Conservation (phyloP, 208 protist genomes). For the Trichomonas vaginalis region DNA sequence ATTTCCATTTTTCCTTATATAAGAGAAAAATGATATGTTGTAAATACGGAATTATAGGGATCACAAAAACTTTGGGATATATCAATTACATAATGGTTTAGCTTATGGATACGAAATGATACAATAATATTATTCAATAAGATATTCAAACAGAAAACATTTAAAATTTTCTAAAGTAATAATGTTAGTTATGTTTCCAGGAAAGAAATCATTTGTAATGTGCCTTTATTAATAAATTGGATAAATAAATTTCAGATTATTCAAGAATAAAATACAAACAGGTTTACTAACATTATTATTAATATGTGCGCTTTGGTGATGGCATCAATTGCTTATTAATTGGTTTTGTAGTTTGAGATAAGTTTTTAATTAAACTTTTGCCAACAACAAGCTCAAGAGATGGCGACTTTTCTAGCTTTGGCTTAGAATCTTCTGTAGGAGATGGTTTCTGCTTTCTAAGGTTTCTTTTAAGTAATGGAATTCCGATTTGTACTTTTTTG, state of each 20-base stretch:
- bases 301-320: background rate
- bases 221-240: background rate
- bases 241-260: background rate
- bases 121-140: too few relatives aligned
- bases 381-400: background rate
- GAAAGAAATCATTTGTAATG: too few relatives aligned
- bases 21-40: too few relatives aligned
- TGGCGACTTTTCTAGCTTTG: background rate
- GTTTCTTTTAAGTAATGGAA: background rate
- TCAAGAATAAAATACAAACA: background rate
- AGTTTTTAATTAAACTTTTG: background rate
- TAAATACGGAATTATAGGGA: too few relatives aligned
- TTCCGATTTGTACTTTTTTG: background rate
- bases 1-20: too few relatives aligned
- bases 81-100: too few relatives aligned
- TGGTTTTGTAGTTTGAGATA: background rate
- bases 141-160: too few relatives aligned
- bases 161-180: too few relatives aligned
- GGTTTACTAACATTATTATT: too few relatives aligned
- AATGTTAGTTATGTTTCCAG: too few relatives aligned
- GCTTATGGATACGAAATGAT: too few relatives aligned
- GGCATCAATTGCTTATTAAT: background rate
- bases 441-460: background rate
- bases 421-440: background rate
- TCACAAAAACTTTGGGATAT: too few relatives aligned